These are phyloP conservation scores for Paraphoma chrysanthemicola DNA, from an alignment of 2,329 filamentous ascomycete genomes.

Conservation along the genomic window DNA sequence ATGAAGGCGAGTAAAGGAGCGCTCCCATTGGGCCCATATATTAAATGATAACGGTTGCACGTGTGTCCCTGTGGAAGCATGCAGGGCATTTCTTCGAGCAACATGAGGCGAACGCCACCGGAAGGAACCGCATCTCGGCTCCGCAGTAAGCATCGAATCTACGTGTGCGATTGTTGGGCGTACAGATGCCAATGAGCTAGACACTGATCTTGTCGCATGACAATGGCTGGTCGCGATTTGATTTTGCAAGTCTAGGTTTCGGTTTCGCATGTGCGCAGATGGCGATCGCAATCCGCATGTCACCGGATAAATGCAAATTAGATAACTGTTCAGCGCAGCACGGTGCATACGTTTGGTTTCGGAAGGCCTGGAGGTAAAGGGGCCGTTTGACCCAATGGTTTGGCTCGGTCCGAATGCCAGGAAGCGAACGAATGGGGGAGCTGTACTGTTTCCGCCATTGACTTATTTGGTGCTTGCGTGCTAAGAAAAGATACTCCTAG, in stretches of 20 bases:
- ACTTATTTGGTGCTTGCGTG: no score
- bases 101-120: background rate
- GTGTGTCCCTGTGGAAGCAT: background rate
- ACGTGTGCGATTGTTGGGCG: background rate
- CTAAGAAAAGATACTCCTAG: no score
- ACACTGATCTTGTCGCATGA: no score
- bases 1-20: background rate
- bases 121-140: background rate
- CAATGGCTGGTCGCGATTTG: no score
- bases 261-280: background rate
- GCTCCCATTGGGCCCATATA: background rate
- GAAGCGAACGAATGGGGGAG: no score
- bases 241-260: background rate
- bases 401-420: background rate
- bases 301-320: background rate
- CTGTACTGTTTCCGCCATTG: no score
- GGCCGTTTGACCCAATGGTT: background rate
- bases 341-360: background rate
- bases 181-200: background rate
- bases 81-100: background rate
- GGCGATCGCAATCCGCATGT: background rate
- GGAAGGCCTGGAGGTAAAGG: background rate
- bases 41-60: background rate
- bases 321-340: background rate
- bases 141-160: background rate